Evolutionary conservation across 2,329 filamentous ascomycete genomes (phyloP).

Genomic region (Phialemonium atrogriseum): DNA sequence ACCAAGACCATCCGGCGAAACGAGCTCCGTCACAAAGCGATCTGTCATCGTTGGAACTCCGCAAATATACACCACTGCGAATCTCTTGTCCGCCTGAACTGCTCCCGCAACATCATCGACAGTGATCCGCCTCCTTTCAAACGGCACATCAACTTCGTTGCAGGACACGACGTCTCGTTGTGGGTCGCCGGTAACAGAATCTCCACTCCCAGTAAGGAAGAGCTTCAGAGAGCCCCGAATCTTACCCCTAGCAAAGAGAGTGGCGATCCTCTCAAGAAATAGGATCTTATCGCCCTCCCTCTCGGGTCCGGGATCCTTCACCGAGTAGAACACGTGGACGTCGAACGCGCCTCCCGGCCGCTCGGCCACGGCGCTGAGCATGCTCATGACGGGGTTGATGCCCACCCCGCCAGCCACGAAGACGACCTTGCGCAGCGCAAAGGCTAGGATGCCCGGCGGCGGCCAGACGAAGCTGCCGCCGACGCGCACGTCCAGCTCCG

Average conservation of each 20-base stretch:
- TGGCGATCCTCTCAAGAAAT: slow-evolving; percentile 40
- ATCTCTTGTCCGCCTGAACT: slow-evolving; percentile 25
- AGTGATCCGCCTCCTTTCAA: slow-evolving; percentile 31
- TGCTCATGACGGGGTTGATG: slow-evolving; percentile 73
- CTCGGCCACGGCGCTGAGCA: slow-evolving; percentile 53
- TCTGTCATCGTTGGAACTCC: slow-evolving; percentile 64
- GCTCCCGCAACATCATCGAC: slow-evolving; percentile 31
- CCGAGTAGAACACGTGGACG: slow-evolving; percentile 58
- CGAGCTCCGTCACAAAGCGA: slow-evolving; percentile 44
- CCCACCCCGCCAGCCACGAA: slow-evolving; percentile 78
- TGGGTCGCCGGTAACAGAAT: slow-evolving; percentile 3
- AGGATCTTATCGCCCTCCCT: slow-evolving; percentile 29
- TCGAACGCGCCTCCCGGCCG: slow-evolving; percentile 22
- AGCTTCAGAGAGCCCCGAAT: slow-evolving; percentile 34
- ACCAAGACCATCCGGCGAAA: slow-evolving; percentile 16
- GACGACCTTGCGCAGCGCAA: slow-evolving; percentile 48
- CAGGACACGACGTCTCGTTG: slow-evolving; percentile 9
- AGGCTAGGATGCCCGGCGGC: slow-evolving; percentile 39
- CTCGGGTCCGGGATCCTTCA: slow-evolving; percentile 21
- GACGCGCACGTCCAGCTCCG: slow-evolving; percentile 57
- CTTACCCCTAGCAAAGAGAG: slow-evolving; percentile 27
- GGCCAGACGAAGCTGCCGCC: slow-evolving; percentile 80
- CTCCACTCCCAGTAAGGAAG: slow-evolving; percentile 35
- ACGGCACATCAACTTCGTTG: slow-evolving; percentile 17
- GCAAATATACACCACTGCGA: slow-evolving; percentile 56